These are phyloP conservation scores for Hypoxylon subgilvum DNA, from an alignment of 495 filamentous ascomycete genomes.

Conservation along the genomic window DNA sequence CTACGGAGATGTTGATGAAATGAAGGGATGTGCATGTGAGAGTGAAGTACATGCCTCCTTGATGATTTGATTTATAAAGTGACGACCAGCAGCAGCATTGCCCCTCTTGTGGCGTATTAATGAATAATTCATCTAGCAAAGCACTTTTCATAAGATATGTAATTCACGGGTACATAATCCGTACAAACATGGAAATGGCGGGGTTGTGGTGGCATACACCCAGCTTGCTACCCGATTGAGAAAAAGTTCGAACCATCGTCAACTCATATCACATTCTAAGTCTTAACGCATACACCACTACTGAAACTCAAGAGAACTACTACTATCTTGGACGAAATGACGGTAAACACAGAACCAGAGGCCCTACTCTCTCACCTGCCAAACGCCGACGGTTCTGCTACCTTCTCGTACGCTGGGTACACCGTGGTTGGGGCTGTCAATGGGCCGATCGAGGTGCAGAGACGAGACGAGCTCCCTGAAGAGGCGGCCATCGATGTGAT, in stretches of 20 bases:
- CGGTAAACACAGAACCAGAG: constrained; percentile 50
- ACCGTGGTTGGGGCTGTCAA: constrained; percentile 84
- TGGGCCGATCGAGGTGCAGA: constrained; percentile 87
- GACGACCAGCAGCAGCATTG: background rate
- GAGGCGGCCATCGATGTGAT: constrained; percentile 90
- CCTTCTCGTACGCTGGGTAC: constrained; percentile 77
- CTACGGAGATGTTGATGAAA: background rate
- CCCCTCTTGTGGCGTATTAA: constrained; percentile 14
- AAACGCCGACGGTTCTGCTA: constrained; percentile 87
- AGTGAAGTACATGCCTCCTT: no score
- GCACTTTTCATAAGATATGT: no score
- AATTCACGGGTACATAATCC: no score
- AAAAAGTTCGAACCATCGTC: constrained; percentile 35
- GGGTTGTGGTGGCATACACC: constrained; percentile 4
- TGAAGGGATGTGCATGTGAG: no score
- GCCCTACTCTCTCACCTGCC: constrained; percentile 63
- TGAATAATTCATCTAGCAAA: constrained; percentile 20
- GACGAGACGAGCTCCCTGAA: constrained; percentile 85
- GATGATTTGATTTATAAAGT: constrained; percentile 23
- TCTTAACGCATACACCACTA: background rate
- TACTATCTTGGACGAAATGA: constrained; percentile 45
- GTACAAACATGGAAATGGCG: no score
- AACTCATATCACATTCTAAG: constrained; percentile 11
- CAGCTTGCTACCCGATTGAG: constrained; percentile 22
- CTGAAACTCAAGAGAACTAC: background rate